phyloP scores from a whole-genome alignment of 805 yeast genomes.

The Starmerella khaoyaiensis region DNA sequence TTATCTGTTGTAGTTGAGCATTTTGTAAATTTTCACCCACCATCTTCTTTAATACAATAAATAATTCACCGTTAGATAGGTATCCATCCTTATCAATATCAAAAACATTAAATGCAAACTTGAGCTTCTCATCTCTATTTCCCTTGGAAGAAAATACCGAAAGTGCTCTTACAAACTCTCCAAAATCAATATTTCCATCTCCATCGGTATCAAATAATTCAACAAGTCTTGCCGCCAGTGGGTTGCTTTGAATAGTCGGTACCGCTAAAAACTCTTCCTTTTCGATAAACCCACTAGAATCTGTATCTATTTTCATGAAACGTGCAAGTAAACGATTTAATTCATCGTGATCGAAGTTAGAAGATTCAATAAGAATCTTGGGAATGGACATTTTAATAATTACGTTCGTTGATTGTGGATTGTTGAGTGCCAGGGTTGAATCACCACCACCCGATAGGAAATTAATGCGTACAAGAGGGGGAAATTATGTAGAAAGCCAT shows the following conservation, averaged over 20 bases:
- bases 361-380: conserved; percentile 24
- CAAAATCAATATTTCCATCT: conserved; percentile 87
- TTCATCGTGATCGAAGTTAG: conserved; percentile 64
- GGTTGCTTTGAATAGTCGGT: conserved; percentile 85
- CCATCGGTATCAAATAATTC: conserved; percentile 91
- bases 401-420: too few relatives aligned
- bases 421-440: too few relatives aligned
- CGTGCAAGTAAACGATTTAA: conserved; percentile 82
- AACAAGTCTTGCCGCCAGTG: conserved; percentile 77
- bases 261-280: conserved; percentile 79
- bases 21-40: conserved; percentile 84
- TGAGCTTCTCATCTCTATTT: conserved; percentile 63
- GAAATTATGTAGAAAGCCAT: too few relatives aligned
- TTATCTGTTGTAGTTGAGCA: conserved; percentile 83
- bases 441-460: too few relatives aligned
- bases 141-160: conserved; percentile 83
- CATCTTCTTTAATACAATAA: conserved; percentile 87
- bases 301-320: conserved; percentile 89
- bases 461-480: too few relatives aligned
- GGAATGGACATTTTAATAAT: conserved; percentile 18
- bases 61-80: conserved; percentile 90
- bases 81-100: conserved; percentile 93
- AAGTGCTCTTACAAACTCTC: conserved; percentile 78
- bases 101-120: conserved; percentile 83
- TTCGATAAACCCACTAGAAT: conserved; percentile 84